Base-by-base conservation (phyloP, 805 yeast species). In the Suhomyces emberorum region DNA sequence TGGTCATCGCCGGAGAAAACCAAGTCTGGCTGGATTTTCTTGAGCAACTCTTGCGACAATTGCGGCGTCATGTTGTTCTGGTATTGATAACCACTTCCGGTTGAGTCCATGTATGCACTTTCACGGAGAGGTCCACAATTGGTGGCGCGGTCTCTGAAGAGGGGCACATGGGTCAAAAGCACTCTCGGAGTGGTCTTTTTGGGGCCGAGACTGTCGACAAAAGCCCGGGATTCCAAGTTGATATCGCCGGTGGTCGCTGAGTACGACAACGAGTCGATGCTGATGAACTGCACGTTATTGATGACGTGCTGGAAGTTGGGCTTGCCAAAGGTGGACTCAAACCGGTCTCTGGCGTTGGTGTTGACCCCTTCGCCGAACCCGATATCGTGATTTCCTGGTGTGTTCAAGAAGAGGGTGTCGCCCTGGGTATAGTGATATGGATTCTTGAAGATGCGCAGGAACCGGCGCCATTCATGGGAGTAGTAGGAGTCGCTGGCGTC, bases 1-100 rank as follows among this genome's bases (percentile, higher is more conserved):
- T 93, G 61, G 47, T 55, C 59, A 34, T 55, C 61, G 11, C 59
- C 61, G 2, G 59, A 39, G 35, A 53, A 55, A 19, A 55, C 33
- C 32, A 53, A 34, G 11, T 42, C 39, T 4, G 61, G 61, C 22
- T 39, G 28, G n/a, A 55, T 27, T 17, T 26, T 30, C 18, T 31
- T 15, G 26, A 53, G 33, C n/a, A 55, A 43, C 15, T 41, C 34
- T 10, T 27, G 35, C 32, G 55, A 47, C 12, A 52, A 33, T 10
- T 31, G 44, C 9, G 46, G 43, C 16, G 42, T 39, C 5, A 55
- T 23, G 5, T 49, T 50, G 48, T 49, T 52, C 41, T 55, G 52
- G 42, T 55, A 55, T 41, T 55, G 61, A 34, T 53, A 51, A 10
- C 61, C 61, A 23, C 28, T 28, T 9, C 46, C 52, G 22, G 25